Evolutionary conservation across 169 alveolate genomes (phyloP), one percentile per base, ranked within the genome.

Genomic region (Eimeria acervulina): DNA sequence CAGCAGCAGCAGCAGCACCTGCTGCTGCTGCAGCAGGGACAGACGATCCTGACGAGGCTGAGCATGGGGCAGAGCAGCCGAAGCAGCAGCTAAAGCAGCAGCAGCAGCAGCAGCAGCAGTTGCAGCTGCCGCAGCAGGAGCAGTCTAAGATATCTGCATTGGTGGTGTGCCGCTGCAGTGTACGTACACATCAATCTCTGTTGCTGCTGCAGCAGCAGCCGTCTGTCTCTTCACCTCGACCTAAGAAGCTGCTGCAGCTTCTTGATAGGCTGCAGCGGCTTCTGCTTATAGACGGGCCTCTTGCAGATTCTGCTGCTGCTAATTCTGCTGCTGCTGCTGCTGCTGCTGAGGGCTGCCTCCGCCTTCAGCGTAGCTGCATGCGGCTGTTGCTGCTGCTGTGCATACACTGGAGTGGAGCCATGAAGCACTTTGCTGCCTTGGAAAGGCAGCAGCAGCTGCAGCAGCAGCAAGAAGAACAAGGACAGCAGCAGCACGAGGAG

Each of bases 381-480:
- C 89, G 89, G 10, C 12, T 47, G 55, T 12, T 47, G 55, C 55
- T 47, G 55, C 55, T 47, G 55, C 55, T 47, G 12, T 47, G 55
- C 55, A 47, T 12, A 47, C 89, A 78, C 66, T 78, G 89, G 89
- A 44, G 89, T 1, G 89, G 89, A 7, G 89, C 89, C 89, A 78
- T 78, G 89, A 78, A 44, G 66, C 89, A 78, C 38, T 44, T 78
- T 33, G 89, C 89, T 26, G 19, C 36, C n/a, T 6, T 33, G 15
- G 89, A 21, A 28, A n/a, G 38, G 89, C 89, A 78, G 89, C 89
- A 78, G 89, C 89, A 78, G 89, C 68, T 15, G 89, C 66, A 78
- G 89, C 68, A 78, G 66, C 42, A 78, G 66, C 68, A 38, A 63
- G 38, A 78, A 63, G 63, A 78, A 31, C 40, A 28, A 33, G 40